Evolutionary conservation across 176 grass and related monocot species (phyloP), one percentile per base, ranked within the genome.

Genomic region (Oropetium thomaeum): DNA sequence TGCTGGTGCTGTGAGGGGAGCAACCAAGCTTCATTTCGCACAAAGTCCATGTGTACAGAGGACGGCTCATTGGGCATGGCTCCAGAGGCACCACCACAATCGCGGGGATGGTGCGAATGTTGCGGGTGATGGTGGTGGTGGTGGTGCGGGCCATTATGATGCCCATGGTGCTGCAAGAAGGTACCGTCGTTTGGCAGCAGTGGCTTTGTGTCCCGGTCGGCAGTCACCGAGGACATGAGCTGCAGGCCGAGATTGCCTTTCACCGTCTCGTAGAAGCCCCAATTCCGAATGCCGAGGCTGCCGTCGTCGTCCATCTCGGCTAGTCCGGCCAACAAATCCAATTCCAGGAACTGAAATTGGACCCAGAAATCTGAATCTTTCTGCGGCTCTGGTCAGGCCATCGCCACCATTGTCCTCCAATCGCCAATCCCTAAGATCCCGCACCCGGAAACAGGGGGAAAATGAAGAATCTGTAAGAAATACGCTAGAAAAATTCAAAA

Each of bases 261-360:
- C 25, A 87, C 67, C 1, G 69, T 79, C 12, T 93, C 90, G n/a
- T 93, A 97, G 86, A 85, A 97, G 59, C 90, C 88, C 90, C 94
- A 91, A 87, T 91, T 90, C 83, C 86, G 85, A 49, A 93, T 83
- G 30, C 90, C 78, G 30, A 93, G 87, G 61, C 79, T 69, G 19
- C 81, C 89, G 16, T 96, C 89, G 15, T 89, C 93, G 70, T 97
- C 90, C 94, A 93, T 93, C 66, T 82, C 65, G 7, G 40, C 70
- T 1, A 10, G 44, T 30, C 62, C 34, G 20, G 37, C 16, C 38
- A 47, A 73, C 19, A 6, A 82, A 70, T 78, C 58, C 29, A 87
- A 80, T 57, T 81, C 59, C 27, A 77, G 20, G 41, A 73, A 64
- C 59, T 23, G 23, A 45, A 77, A 69, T 25, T 16, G 29, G 61